These are phyloP conservation scores for Sclerotinia subarctica DNA, from an alignment of 2,329 filamentous ascomycete species.

Conservation along the genomic window DNA sequence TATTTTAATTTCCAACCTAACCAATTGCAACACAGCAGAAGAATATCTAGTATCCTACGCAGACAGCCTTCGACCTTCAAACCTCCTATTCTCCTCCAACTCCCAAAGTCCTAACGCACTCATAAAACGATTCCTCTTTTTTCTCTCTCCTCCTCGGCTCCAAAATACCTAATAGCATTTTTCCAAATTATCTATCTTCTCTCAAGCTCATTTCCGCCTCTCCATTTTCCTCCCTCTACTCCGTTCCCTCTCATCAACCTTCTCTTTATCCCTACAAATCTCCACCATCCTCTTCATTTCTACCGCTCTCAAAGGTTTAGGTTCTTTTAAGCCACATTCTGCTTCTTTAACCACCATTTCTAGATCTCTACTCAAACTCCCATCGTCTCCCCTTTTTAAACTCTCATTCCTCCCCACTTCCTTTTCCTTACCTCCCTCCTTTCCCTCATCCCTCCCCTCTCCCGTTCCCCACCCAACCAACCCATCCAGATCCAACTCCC, in stretches of 20 bases:
- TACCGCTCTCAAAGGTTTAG: conserved; percentile 33
- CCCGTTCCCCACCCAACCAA: not conserved
- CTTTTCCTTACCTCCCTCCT: not conserved
- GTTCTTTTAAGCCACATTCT: conserved; percentile 34
- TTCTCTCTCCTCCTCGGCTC: not conserved
- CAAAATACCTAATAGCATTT: conserved; percentile 1
- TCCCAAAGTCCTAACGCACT: not conserved
- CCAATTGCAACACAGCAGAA: not conserved
- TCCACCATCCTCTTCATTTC: conserved; percentile 37
- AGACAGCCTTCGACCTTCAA: not conserved
- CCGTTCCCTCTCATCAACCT: conserved; percentile 23
- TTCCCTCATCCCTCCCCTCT: not conserved
- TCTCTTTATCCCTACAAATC: conserved; percentile 31
- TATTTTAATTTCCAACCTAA: not conserved
- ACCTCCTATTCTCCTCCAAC: not conserved
- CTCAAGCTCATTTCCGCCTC: not conserved
- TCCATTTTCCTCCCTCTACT: conserved; percentile 3
- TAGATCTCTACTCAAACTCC: not conserved
- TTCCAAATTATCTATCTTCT: not conserved
- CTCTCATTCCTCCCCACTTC: not conserved
- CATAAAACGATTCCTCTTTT: not conserved
- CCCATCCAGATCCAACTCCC: not conserved
- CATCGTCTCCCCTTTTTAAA: not conserved
- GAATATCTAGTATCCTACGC: not conserved
- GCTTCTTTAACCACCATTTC: conserved; percentile 35